A percentile compares a stretch with the other conserved stretches of the same genome.
These are phyloP conservation scores for Xylaria venustula DNA, from an alignment of 495 filamentous ascomycete species.

Conservation along the genomic window DNA sequence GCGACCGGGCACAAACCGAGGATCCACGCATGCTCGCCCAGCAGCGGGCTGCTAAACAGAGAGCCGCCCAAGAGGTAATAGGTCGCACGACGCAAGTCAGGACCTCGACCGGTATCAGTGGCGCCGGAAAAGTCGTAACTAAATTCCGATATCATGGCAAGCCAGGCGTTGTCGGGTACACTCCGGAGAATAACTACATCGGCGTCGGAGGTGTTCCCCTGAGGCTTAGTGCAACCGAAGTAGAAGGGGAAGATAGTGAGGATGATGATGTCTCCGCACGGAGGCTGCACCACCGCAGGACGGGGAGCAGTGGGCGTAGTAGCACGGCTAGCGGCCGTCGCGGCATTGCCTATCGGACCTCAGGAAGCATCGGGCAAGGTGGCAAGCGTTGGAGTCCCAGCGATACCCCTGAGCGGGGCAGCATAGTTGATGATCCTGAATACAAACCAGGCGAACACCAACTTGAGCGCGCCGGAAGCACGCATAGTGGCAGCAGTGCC, in stretches of 20 bases:
- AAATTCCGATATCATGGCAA: conserved; percentile 82
- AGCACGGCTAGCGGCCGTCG: conserved; percentile 68
- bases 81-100: conserved; percentile 51
- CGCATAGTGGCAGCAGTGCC: conserved; percentile 53
- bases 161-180: conserved; percentile 68
- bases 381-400: conserved; percentile 63
- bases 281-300: conserved; percentile 64
- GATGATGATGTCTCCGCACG: conserved; percentile 65
- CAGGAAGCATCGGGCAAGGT: conserved; percentile 39
- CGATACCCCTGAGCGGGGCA: conserved; percentile 62
- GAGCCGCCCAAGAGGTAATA: conserved; percentile 78
- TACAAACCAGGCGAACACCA: conserved; percentile 42
- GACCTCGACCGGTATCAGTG: conserved; percentile 57
- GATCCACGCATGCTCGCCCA: conserved; percentile 80
- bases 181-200: conserved; percentile 67
- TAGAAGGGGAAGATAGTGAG: conserved; percentile 77
- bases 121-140: conserved; percentile 55
- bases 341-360: conserved; percentile 55
- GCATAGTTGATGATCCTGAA: conserved; percentile 40
- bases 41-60: conserved; percentile 77
- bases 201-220: conserved; percentile 77
- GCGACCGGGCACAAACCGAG: conserved; percentile 89
- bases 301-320: conserved; percentile 74
- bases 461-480: conserved; percentile 44
- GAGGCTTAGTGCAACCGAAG: conserved; percentile 88